These are phyloP conservation scores for Saccharomycopsis javanensis DNA, from an alignment of 805 yeast genomes.

Conservation along the genomic window DNA sequence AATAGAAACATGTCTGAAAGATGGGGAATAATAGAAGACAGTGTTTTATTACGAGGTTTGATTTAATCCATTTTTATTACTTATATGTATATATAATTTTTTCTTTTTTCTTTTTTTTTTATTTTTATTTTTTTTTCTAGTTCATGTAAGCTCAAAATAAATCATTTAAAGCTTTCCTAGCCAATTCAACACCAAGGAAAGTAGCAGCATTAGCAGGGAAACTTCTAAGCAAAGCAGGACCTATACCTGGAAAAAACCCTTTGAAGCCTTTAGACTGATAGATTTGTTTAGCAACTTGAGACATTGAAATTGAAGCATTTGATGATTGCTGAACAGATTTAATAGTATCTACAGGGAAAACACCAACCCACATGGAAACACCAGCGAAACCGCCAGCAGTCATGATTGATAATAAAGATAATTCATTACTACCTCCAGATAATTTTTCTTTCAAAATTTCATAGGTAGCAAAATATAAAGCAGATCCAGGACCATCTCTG, in stretches of 20 bases:
- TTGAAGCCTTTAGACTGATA: conserved; percentile 71
- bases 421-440: conserved; percentile 33
- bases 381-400: conserved; percentile 96
- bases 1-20: background rate
- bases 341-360: conserved; percentile 93
- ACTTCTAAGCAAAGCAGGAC: conserved; percentile 87
- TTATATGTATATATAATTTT: background rate
- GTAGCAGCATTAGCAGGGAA: conserved; percentile 99
- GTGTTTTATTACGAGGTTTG: background rate
- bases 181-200: conserved; percentile 87
- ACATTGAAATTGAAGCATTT: conserved; percentile 42
- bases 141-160: background rate
- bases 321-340: conserved; percentile 75
- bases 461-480: conserved; percentile 89
- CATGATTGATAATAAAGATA: conserved; percentile 67
- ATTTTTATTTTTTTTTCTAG: background rate
- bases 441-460: conserved; percentile 64
- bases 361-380: conserved; percentile 92
- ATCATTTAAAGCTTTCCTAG: conserved; percentile 25
- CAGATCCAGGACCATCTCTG: conserved; percentile 97
- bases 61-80: background rate
- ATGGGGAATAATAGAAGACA: too few relatives aligned
- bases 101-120: background rate
- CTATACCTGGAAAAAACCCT: conserved; percentile 96
- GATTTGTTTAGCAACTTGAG: conserved; percentile 56